Percentiles rank a stretch among this genome's conserved stretches.
Evolutionary conservation across 345 rosid species (phyloP).

Genomic region (Nephelium lappaceum): DNA sequence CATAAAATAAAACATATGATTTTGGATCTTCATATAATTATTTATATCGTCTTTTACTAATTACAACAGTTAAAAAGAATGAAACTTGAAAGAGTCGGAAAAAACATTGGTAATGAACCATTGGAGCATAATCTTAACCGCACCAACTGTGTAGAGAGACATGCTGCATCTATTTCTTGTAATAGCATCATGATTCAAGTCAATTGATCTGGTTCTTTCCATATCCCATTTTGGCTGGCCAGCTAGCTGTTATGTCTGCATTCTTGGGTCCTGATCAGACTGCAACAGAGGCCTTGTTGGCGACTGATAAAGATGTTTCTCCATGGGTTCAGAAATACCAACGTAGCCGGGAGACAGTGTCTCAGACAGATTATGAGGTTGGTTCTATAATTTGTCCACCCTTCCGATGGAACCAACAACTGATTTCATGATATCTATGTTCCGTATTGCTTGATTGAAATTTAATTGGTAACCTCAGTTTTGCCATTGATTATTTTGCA

Average conservation of each 20-base stretch:
- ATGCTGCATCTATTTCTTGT: background rate
- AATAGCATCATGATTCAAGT: background rate
- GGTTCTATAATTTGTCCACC: constrained; percentile 6
- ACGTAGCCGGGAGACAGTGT: constrained; percentile 90
- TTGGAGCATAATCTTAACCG: background rate
- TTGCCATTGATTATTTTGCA: constrained; percentile 28
- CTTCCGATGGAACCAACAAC: background rate
- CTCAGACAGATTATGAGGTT: constrained; percentile 93
- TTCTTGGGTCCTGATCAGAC: constrained; percentile 93
- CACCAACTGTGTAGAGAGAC: background rate
- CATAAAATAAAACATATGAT: background rate
- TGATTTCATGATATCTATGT: background rate
- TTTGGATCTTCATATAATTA: background rate
- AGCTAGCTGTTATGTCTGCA: constrained; percentile 94
- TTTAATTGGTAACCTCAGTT: background rate
- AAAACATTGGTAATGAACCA: background rate
- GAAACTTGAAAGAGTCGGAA: background rate
- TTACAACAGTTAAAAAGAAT: background rate
- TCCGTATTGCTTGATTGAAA: background rate
- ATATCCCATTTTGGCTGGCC: constrained; percentile 26
- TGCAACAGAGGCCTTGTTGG: constrained; percentile 71
- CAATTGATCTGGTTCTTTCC: constrained; percentile 11
- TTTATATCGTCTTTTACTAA: background rate
- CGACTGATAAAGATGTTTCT: constrained; percentile 64
- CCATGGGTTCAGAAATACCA: constrained; percentile 94